Evolutionary conservation across 2,329 filamentous ascomycete species (phyloP).

Genomic region (Dothidotthia symphoricarpi): DNA sequence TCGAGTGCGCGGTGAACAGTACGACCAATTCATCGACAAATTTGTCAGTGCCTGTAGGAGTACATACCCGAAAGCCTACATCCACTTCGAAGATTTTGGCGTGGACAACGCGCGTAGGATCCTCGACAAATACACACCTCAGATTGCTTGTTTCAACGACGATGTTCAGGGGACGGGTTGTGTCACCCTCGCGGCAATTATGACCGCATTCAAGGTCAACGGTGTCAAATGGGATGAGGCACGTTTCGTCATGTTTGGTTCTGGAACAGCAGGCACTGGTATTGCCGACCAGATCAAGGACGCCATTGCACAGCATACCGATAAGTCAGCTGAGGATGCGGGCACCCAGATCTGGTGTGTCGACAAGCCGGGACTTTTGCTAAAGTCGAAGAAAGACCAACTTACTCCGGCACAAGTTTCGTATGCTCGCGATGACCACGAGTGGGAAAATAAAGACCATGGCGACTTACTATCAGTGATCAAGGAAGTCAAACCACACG

Average conservation of each 20-base stretch:
- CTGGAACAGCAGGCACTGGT: constrained; percentile 78
- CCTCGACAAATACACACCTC: constrained; percentile 69
- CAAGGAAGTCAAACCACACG: constrained; percentile 70
- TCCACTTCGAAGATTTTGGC: constrained; percentile 90
- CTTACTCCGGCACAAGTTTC: constrained; percentile 65
- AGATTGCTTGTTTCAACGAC: constrained; percentile 85
- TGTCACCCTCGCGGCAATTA: constrained; percentile 79
- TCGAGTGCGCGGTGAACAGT: constrained; percentile 67
- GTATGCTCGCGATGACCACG: constrained; percentile 63
- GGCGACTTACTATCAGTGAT: constrained; percentile 65
- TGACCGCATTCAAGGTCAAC: constrained; percentile 70
- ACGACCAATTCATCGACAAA: constrained; percentile 72
- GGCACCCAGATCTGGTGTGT: constrained; percentile 80
- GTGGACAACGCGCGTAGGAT: constrained; percentile 72
- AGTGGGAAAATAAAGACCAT: constrained; percentile 61
- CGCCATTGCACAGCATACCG: constrained; percentile 68
- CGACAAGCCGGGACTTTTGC: constrained; percentile 76
- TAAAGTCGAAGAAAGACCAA: constrained; percentile 59
- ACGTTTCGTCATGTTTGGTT: constrained; percentile 73
- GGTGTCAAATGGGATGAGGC: constrained; percentile 66
- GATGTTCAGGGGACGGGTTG: constrained; percentile 88
- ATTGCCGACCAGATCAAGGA: constrained; percentile 84
- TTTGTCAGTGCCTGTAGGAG: constrained; percentile 69
- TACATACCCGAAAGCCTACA: constrained; percentile 74
- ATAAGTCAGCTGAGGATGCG: constrained; percentile 70